These are phyloP conservation scores for Balakata baccata DNA, from an alignment of 345 rosid species.

Conservation along the genomic window DNA sequence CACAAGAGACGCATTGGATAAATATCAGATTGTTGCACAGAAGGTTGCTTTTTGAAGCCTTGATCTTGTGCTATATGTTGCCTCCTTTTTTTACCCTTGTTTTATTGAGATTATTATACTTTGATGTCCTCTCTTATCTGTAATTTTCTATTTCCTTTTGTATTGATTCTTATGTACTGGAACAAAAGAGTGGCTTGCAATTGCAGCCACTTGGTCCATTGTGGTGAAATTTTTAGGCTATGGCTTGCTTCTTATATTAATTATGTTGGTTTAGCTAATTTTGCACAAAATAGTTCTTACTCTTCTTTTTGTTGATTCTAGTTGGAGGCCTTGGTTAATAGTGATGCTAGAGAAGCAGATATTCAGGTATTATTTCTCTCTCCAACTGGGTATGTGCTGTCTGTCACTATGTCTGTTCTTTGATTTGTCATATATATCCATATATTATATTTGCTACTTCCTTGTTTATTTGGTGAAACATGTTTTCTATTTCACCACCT, in stretches of 20 bases:
- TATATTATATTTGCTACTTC: background rate
- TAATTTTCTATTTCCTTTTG: background rate
- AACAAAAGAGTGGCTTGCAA: background rate
- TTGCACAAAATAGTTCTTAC: background rate
- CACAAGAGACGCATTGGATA: conserved; percentile 92
- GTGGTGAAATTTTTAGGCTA: too few relatives aligned
- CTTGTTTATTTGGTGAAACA: background rate
- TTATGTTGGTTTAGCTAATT: background rate
- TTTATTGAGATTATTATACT: background rate
- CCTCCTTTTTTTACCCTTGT: background rate
- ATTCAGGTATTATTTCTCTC: conserved; percentile 56
- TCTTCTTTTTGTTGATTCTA: conserved; percentile 40
- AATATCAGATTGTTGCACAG: conserved; percentile 74
- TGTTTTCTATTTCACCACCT: background rate
- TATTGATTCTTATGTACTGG: background rate
- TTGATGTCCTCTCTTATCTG: background rate
- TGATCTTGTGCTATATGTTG: conserved; percentile 2
- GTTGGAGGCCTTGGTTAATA: conserved; percentile 77
- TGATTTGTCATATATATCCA: background rate
- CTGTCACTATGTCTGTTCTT: background rate
- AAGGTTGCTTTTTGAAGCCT: conserved; percentile 45
- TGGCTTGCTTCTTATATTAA: background rate
- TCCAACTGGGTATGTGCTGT: background rate
- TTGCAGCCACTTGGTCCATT: background rate
- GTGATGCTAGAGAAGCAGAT: conserved; percentile 70